Evolutionary conservation across 768 basidiomycete species (phyloP), one percentile per base, ranked within the genome.

Genomic region (Paxillus involutus): DNA sequence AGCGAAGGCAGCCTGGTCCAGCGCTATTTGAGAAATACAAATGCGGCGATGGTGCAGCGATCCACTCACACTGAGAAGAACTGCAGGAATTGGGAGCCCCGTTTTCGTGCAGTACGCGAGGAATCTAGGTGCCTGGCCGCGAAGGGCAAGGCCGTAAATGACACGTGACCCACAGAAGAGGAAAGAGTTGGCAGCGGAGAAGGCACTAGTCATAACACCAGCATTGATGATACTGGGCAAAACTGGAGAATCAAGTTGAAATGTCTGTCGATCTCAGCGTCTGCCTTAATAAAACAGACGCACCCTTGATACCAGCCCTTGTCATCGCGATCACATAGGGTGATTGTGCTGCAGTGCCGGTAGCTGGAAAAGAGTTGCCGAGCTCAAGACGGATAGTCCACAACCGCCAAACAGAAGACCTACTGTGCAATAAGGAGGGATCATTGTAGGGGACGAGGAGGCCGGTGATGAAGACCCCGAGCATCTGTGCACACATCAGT

Each of bases 241-340:
- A 5, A 77, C 81, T 76, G 24, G 14, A 14, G 12, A 37, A 5
- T 24, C 30, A 33, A 39, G 8, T 9, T 0, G 37, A n/a, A 19
- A n/a, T 40, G 16, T 5, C 8, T 19, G 7, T 7, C 39, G 7
- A 17, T 19, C 9, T 32, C 39, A 17, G 8, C 17, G 17, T 40
- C 16, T 40, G 17, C 16, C 2, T n/a, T 35, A 1, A 40, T 2
- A 17, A 19, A 19, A 40, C 17, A 6, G 10, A 29, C 61, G 12
- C 39, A 78, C 78, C 79, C 70, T 78, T 84, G 66, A 91, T 80
- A 10, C 89, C 87, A 0, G 88, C 84, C 39, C 77, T 75, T 37
- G 70, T 78, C 58, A 92, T 84, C 8, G 89, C 90, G 56, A 93
- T 87, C 54, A 93, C 90, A 70, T 88, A 94, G 6, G 91, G 91